Evolutionary conservation across 768 basidiomycete species (phyloP), one percentile per base, ranked within the genome.

Genomic region (Russula emetica): DNA sequence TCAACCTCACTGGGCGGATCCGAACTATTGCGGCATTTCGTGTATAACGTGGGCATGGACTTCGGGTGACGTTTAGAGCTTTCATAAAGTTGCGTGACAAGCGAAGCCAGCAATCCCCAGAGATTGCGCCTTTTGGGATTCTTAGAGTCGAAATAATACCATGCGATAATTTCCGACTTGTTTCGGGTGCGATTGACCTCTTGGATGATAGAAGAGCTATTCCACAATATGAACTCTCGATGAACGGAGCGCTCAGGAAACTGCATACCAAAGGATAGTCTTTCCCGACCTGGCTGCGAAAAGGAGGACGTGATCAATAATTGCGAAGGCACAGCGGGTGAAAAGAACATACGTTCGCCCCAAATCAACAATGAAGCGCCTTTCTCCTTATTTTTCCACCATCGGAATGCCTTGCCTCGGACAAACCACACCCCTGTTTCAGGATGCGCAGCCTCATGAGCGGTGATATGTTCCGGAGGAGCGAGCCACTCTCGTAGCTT

Each of bases 191-290:
- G 26, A 18, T 30, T 60, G 47, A 60, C 6, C 13, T 42, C 60
- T n/a, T 52, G 51, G n/a, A 60, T 53, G 16, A 54, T 53, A 28
- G 51, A 18, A 14, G 60, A 52, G 30, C 51, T 60, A n/a, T 45
- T 24, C n/a, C 24, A 53, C n/a, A 30, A 22, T 13, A 40, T 54
- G 16, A 54, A 34, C 45, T 32, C 9, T 24, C 11, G 10, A 11
- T 6, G 18, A 2, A 20, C 5, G 28, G 13, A 40, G 32, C 13
- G 7, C 8, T 11, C 20, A 6, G 1, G 13, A 28, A 18, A 44
- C 13, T n/a, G 30, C 60, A 22, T 60, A 60, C 60, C 60, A 53
- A 30, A 60, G 28, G 1, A 60, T n/a, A 20, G 34, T 60, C 28
- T 60, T 60, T 13, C 60, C 60, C 0, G 60, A 60, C 3, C 60